Percentiles rank a stretch among this genome's conserved stretches.
Evolutionary conservation across 2,329 filamentous ascomycete genomes (phyloP).

Genomic region (Cordyceps cicadae): DNA sequence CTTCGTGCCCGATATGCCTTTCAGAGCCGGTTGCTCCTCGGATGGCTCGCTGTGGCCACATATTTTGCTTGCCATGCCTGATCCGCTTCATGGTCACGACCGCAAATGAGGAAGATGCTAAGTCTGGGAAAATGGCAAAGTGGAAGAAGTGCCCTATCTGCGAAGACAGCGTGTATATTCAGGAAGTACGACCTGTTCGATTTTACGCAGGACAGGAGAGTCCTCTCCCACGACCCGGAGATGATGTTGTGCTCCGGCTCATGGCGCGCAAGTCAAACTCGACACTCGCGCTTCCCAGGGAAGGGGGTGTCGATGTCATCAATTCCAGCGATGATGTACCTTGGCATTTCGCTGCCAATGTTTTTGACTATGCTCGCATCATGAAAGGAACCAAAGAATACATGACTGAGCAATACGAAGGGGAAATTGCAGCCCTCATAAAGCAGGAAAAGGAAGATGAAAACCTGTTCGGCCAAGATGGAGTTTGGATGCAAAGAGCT

Average conservation of each 20-base stretch:
- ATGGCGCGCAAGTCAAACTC: slow-evolving; percentile 74
- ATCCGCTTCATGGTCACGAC: slow-evolving; percentile 92
- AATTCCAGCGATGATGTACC: slow-evolving; percentile 69
- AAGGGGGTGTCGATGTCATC: slow-evolving; percentile 63
- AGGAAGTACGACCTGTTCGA: slow-evolving; percentile 78
- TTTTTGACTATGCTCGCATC: slow-evolving; percentile 86
- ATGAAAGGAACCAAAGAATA: slow-evolving; percentile 93
- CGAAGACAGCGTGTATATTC: slow-evolving; percentile 86
- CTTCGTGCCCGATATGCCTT: slow-evolving; percentile 90
- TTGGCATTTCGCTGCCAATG: slow-evolving; percentile 91
- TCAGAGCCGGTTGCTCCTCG: slow-evolving; percentile 86
- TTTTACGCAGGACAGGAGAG: slow-evolving; percentile 89
- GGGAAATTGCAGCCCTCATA: slow-evolving; percentile 66
- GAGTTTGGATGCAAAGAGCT: slow-evolving; percentile 85
- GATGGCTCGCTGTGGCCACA: slow-evolving; percentile 96
- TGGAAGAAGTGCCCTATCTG: slow-evolving; percentile 98
- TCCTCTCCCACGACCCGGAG: slow-evolving; percentile 69
- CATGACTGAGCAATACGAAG: slow-evolving; percentile 71
- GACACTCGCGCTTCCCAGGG: slow-evolving; percentile 79
- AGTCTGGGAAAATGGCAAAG: slow-evolving; percentile 59
- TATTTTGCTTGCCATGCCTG: slow-evolving; percentile 88
- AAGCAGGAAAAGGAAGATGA: slow-evolving; percentile 83
- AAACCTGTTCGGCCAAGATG: slow-evolving; percentile 81
- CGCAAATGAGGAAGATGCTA: slow-evolving; percentile 59
- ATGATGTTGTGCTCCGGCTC: slow-evolving; percentile 81